Conservation (phyloP, 2,329 filamentous ascomycete genomes). For the Intubia oerlemansii region DNA sequence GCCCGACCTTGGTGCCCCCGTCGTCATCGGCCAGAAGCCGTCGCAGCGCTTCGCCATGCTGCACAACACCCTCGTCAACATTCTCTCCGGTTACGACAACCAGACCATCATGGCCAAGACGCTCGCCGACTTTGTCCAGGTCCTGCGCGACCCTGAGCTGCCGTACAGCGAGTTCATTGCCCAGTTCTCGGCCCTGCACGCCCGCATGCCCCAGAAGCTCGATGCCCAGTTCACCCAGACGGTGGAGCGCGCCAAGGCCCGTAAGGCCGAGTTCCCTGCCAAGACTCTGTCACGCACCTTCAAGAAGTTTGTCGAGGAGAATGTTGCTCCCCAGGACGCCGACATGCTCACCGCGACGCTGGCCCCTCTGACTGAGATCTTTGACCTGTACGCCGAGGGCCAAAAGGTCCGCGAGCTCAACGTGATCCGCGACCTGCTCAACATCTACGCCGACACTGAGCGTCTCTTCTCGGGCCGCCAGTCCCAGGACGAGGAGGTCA, state of each 20-base stretch:
- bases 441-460: slow-evolving; percentile 69
- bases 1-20: slow-evolving; percentile 66
- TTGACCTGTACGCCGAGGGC: slow-evolving; percentile 65
- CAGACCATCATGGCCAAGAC: slow-evolving; percentile 84
- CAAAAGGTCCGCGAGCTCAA: slow-evolving; percentile 77
- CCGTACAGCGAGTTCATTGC: slow-evolving; percentile 94
- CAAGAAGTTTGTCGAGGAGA: slow-evolving; percentile 74
- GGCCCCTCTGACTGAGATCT: slow-evolving; percentile 53
- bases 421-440: slow-evolving; percentile 59
- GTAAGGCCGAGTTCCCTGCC: slow-evolving; percentile 75
- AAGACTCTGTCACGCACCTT: slow-evolving; percentile 72
- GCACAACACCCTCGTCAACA: slow-evolving; percentile 61
- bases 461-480: slow-evolving; percentile 69
- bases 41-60: slow-evolving; percentile 69
- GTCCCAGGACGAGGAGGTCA: slow-evolving; percentile 77
- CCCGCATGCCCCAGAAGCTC: slow-evolving; percentile 88
- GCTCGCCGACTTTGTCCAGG: slow-evolving; percentile 72
- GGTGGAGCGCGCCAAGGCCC: slow-evolving; percentile 60
- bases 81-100: slow-evolving; percentile 88
- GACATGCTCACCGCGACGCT: slow-evolving; percentile 53
- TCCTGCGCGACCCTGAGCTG: slow-evolving; percentile 72
- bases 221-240: slow-evolving; percentile 65
- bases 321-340: slow-evolving; percentile 50
- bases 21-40: slow-evolving; percentile 77
- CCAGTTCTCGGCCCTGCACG: slow-evolving; percentile 89